These are phyloP conservation scores for Streptanthus diversifolius DNA, from an alignment of 345 rosid species.

Conservation along the genomic window DNA sequence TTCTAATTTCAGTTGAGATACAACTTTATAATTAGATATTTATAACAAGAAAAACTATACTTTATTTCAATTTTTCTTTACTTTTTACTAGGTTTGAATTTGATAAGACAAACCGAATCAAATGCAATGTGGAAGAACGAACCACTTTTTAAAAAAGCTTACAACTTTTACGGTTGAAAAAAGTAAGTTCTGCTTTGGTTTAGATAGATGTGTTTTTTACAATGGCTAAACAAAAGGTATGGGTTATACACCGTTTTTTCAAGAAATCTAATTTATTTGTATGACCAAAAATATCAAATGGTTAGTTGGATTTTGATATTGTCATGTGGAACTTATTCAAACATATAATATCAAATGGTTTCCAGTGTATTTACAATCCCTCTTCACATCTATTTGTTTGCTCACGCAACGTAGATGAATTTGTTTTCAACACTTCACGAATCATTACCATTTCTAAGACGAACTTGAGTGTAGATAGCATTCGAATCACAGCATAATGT, in stretches of 20 bases:
- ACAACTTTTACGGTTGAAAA: constrained; percentile 26
- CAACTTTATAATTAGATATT: not conserved
- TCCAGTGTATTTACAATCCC: not conserved
- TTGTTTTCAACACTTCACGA: not conserved
- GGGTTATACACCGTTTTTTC: not conserved
- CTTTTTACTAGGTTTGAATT: constrained; percentile 8
- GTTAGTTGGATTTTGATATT: constrained; percentile 25
- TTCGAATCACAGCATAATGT: no score
- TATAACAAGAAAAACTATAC: not conserved
- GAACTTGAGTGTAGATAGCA: not conserved
- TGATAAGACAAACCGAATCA: not conserved
- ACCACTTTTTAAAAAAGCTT: constrained; percentile 20
- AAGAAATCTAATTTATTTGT: not conserved
- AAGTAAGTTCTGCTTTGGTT: not conserved
- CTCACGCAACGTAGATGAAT: not conserved
- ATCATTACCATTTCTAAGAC: not conserved
- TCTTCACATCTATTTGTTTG: constrained; percentile 3
- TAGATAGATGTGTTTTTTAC: not conserved
- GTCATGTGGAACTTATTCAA: not conserved
- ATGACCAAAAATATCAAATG: constrained; percentile 14
- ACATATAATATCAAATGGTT: no score
- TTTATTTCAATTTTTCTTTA: not conserved
- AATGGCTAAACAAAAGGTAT: not conserved
- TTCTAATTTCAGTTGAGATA: constrained; percentile 6
- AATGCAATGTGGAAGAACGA: constrained; percentile 15